A percentile compares a stretch with the other conserved stretches of the same genome.
Conservation (phyloP, 75 land plant species). For the Pinus tabuliformis region DNA sequence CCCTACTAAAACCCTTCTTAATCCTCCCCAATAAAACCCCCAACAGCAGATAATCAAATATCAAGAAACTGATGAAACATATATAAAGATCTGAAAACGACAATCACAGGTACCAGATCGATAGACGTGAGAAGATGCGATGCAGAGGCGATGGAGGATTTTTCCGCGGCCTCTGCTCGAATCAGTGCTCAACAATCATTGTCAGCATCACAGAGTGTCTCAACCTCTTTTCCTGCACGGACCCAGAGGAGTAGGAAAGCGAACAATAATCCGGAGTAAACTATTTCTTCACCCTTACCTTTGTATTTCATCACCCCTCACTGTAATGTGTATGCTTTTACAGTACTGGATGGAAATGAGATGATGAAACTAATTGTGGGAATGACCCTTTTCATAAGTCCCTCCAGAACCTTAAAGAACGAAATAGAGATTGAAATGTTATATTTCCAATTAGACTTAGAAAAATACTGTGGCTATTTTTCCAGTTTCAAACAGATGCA, state of each 20-base stretch:
- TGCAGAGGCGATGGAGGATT: constrained; percentile 53
- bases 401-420: neutral
- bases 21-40: too few relatives aligned
- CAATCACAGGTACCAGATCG: too few relatives aligned
- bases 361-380: neutral
- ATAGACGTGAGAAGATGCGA: too few relatives aligned
- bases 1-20: too few relatives aligned
- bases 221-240: constrained; percentile 81
- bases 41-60: too few relatives aligned
- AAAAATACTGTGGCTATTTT: neutral
- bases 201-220: constrained; percentile 44
- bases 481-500: neutral
- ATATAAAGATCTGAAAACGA: too few relatives aligned
- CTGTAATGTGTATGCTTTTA: neutral
- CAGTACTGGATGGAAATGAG: neutral
- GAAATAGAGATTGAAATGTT: too few relatives aligned
- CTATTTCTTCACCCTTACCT: neutral
- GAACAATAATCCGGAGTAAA: constrained; percentile 60
- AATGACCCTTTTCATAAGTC: neutral
- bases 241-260: constrained; percentile 84
- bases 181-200: constrained; percentile 60
- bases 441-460: too few relatives aligned
- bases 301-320: neutral
- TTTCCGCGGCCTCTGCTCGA: constrained; percentile 71
- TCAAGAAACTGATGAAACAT: too few relatives aligned